Base-by-base conservation (phyloP, 257 asterid genomes). In the Plantago ovata region DNA sequence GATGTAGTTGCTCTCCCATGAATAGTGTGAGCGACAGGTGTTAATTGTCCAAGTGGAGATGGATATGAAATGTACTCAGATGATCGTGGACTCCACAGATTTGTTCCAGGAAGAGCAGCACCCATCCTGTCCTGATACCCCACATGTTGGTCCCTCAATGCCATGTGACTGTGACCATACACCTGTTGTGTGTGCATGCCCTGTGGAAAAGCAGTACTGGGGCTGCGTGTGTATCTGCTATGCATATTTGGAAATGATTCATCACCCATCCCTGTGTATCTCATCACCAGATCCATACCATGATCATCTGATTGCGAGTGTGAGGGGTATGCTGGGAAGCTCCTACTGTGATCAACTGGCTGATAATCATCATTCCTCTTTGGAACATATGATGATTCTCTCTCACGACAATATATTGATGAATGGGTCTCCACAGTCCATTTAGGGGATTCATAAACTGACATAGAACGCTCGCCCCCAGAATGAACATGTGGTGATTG, bases 1-100 rank as follows among this genome's bases (percentile, higher is more conserved):
- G 87, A 75, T 6, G 75, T 46, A 43, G 44, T 67, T 66, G 60
- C 61, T 45, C 71, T 63, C 38, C 56, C 68, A 32, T 75, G 65
- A 10, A 47, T 19, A 28, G 79, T 15, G 53, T 45, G 39, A 1
- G 57, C 56, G 36, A 28, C 36, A 39, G 58, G 44, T 22, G 66
- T 67, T 11, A 38, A 42, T 28, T 50, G 78, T 10, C 69, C 45
- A 53, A 61, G 65, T 1, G 63, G 14, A 41, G 83, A 28, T 36
- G 58, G 22, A 58, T 24, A 60, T 32, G 65, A 56, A 4, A 60
- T 55, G 14, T 38, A 20, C 42, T 24, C 38, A 40, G 21, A 36
- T 38, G 56, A 32, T 52, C 72, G 41, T 11, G 59, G 83, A 40
- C 24, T 38, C 61, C 54, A 41, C 33, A 55, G 53, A 51, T 48